These are phyloP conservation scores for Stropharia rugosoannulata DNA, from an alignment of 768 basidiomycete genomes.

Conservation along the genomic window DNA sequence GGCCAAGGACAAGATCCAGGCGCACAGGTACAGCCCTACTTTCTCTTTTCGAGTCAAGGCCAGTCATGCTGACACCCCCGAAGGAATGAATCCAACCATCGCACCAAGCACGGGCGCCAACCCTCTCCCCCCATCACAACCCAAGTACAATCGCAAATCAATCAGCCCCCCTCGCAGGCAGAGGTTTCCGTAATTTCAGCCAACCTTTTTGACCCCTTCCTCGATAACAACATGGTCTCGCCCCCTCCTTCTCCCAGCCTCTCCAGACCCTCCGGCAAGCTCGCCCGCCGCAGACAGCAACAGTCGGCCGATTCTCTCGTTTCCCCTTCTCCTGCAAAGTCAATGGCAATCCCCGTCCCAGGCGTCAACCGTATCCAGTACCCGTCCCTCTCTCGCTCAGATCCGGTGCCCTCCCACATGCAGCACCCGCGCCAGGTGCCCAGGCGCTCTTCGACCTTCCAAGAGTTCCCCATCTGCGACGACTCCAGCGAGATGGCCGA, in stretches of 20 bases:
- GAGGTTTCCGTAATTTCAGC: conserved; percentile 48
- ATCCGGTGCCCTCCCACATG: conserved; percentile 40
- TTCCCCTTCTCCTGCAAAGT: conserved; percentile 36
- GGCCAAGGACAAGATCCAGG: conserved; percentile 26
- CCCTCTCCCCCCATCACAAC: conserved; percentile 56
- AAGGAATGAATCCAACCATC: conserved; percentile 47
- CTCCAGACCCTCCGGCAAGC: conserved; percentile 49
- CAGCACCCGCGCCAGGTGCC: conserved; percentile 24
- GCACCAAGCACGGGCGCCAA: conserved; percentile 54
- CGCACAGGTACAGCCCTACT: conserved; percentile 17
- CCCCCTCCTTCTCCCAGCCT: conserved; percentile 38
- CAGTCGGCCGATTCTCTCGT: conserved; percentile 17
- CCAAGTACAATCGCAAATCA: conserved; percentile 14
- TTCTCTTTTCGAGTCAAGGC: neutral
- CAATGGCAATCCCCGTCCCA: conserved; percentile 53
- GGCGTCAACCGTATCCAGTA: conserved; percentile 11
- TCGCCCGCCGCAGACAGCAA: conserved; percentile 56
- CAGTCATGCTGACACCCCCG: conserved; percentile 3
- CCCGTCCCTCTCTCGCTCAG: conserved; percentile 47
- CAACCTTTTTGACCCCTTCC: conserved; percentile 49
- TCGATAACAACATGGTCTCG: conserved; percentile 24
- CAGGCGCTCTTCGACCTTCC: conserved; percentile 31
- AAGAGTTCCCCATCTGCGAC: conserved; percentile 69
- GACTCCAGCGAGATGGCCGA: conserved; percentile 52
- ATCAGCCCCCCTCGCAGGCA: conserved; percentile 58